Evolutionary conservation across 805 yeast genomes (phyloP).

Genomic region (Candida qinlingensis): DNA sequence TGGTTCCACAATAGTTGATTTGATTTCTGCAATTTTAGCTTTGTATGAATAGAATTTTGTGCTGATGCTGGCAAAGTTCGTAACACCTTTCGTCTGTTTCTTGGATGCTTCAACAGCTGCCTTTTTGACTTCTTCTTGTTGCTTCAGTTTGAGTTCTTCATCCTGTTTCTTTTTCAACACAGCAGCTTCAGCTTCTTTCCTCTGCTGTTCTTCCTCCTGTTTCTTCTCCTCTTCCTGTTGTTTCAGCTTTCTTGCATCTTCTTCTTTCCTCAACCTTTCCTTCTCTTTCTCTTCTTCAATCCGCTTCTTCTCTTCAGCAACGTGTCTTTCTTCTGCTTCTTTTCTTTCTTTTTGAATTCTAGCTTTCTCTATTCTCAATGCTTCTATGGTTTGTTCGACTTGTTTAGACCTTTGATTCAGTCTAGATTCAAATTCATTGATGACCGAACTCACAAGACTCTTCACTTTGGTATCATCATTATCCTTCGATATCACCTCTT

Average conservation of each 20-base stretch:
- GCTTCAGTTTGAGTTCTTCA: slow-evolving; percentile 10
- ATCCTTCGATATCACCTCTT: neutral
- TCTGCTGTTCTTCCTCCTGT: slow-evolving; percentile 22
- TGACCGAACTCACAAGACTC: slow-evolving; percentile 8
- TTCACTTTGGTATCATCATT: slow-evolving; percentile 9
- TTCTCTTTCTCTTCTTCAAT: slow-evolving; percentile 11
- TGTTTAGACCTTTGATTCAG: slow-evolving; percentile 11
- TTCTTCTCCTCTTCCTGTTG: slow-evolving; percentile 15
- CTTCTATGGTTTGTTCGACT: slow-evolving; percentile 14
- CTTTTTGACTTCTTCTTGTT: slow-evolving; percentile 15
- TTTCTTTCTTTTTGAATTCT: slow-evolving; percentile 12
- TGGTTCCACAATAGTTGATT: slow-evolving; percentile 50
- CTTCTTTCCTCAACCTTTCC: slow-evolving; percentile 14
- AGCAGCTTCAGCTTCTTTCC: slow-evolving; percentile 20
- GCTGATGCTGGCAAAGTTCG: slow-evolving; percentile 35
- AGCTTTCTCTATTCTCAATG: slow-evolving; percentile 12
- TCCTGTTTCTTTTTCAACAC: slow-evolving; percentile 14
- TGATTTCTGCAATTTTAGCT: slow-evolving; percentile 51
- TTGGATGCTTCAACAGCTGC: slow-evolving; percentile 5
- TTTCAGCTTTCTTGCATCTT: slow-evolving; percentile 10
- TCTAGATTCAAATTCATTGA: neutral
- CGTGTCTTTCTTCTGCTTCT: slow-evolving; percentile 10
- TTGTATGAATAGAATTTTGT: slow-evolving; percentile 42
- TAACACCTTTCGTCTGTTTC: slow-evolving; percentile 27
- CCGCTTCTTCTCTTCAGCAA: slow-evolving; percentile 14